A percentile compares a stretch with the other conserved stretches of the same genome.
phyloP scores from a whole-genome alignment of 176 grass and related monocot genomes.

The Oryza meyeriana region DNA sequence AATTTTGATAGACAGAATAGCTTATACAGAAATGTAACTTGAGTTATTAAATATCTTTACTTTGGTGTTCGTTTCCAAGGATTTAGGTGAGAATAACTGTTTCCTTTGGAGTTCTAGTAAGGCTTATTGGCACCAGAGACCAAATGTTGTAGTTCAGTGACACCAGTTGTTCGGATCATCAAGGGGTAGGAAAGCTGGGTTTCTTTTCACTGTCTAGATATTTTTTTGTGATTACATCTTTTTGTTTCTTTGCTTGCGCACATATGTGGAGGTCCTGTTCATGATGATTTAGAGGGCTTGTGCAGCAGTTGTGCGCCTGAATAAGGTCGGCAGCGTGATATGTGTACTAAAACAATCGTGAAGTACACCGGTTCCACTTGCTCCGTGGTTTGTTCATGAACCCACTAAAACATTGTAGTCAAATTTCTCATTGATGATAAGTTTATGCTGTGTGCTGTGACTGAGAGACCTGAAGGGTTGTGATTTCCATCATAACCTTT shows the following conservation, averaged over 20 bases:
- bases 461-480: neutral
- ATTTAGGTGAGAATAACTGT: neutral
- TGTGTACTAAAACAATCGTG: neutral
- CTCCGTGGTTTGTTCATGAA: neutral
- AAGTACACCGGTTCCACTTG: neutral
- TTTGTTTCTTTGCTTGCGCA: neutral
- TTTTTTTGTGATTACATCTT: neutral
- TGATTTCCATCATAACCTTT: neutral
- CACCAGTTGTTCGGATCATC: neutral
- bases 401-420: neutral
- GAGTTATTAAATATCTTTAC: neutral
- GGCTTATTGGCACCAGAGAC: neutral
- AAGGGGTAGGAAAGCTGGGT: neutral
- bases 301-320: neutral
- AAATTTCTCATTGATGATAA: neutral
- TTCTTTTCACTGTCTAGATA: neutral
- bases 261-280: neutral
- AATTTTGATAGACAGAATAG: conserved; percentile 22
- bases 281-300: neutral
- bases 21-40: conserved; percentile 22
- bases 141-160: neutral
- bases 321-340: neutral
- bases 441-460: neutral
- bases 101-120: neutral
- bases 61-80: neutral